These are phyloP conservation scores for Podila clonocystis DNA, from an alignment of 192 early-diverging fungal genomes.

Conservation along the genomic window DNA sequence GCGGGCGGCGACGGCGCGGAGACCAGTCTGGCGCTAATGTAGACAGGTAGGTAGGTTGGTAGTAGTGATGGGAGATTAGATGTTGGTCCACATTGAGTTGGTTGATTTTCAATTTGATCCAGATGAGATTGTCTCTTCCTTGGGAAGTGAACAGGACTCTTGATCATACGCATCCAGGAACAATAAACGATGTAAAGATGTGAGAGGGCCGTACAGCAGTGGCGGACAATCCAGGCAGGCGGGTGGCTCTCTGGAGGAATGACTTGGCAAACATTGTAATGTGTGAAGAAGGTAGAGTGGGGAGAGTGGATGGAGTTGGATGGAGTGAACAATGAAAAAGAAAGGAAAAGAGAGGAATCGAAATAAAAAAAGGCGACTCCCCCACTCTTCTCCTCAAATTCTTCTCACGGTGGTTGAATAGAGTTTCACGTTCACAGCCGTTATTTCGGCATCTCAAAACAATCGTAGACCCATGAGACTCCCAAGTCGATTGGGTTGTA, in stretches of 20 bases:
- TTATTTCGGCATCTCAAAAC: too few relatives aligned
- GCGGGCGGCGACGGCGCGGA: conserved; percentile 31
- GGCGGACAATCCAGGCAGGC: conserved; percentile 36
- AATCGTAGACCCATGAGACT: too few relatives aligned
- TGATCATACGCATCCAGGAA: not conserved
- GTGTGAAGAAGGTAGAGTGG: not conserved
- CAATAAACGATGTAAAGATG: not conserved
- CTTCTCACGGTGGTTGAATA: conserved; percentile 19
- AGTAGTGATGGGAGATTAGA: not conserved
- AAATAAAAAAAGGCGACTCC: not conserved
- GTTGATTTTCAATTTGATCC: too few relatives aligned
- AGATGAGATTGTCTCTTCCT: too few relatives aligned
- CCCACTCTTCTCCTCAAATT: not conserved
- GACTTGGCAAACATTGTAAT: conserved; percentile 47
- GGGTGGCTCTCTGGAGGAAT: conserved; percentile 42
- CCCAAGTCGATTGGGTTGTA: too few relatives aligned
- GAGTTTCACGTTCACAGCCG: not conserved
- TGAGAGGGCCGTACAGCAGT: conserved; percentile 25
- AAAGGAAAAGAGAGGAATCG: not conserved
- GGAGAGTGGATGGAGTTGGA: not conserved
- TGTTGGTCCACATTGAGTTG: not conserved
- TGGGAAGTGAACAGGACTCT: too few relatives aligned
- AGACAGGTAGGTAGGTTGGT: not conserved
- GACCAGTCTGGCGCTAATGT: conserved; percentile 26
- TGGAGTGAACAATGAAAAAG: not conserved